Evolutionary conservation across 176 grass and related monocot genomes (phyloP).

Genomic region (Triticum timopheevii): DNA sequence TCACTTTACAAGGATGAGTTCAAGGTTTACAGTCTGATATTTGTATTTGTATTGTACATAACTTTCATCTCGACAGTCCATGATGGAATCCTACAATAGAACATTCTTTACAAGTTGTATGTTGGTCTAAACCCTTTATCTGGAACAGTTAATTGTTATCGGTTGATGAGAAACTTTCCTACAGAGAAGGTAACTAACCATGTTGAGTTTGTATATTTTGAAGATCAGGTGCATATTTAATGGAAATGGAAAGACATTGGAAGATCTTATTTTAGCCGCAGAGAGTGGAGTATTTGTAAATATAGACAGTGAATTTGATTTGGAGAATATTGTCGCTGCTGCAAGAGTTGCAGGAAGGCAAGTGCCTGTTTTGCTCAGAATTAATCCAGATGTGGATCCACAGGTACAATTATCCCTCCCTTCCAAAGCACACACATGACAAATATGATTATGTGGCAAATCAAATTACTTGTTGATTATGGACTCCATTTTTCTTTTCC

Average conservation of each 20-base stretch:
- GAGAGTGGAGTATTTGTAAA: constrained; percentile 91
- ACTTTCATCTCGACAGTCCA: not conserved
- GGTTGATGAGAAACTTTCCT: not conserved
- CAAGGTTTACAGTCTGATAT: not conserved
- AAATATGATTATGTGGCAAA: not conserved
- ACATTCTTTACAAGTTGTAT: not conserved
- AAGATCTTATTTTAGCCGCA: constrained; percentile 90
- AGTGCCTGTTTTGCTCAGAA: constrained; percentile 92
- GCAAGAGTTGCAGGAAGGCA: constrained; percentile 72
- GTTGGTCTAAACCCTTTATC: not conserved
- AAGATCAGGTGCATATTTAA: constrained; percentile 97
- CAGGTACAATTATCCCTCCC: constrained; percentile 51
- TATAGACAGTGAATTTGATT: constrained; percentile 96
- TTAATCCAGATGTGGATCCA: constrained; percentile 97
- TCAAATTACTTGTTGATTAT: constrained; percentile 26
- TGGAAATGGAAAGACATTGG: constrained; percentile 88
- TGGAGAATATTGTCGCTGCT: constrained; percentile 83
- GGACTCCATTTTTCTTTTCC: not conserved
- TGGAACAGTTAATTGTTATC: not conserved
- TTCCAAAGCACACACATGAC: not conserved
- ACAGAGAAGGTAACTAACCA: constrained; percentile 7
- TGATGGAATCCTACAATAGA: not conserved
- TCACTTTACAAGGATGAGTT: not conserved
- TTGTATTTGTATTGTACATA: not conserved
- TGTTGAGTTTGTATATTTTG: constrained; percentile 41